Conservation (phyloP, 441 rosid genomes). For the Gossypium schwendimanii region DNA sequence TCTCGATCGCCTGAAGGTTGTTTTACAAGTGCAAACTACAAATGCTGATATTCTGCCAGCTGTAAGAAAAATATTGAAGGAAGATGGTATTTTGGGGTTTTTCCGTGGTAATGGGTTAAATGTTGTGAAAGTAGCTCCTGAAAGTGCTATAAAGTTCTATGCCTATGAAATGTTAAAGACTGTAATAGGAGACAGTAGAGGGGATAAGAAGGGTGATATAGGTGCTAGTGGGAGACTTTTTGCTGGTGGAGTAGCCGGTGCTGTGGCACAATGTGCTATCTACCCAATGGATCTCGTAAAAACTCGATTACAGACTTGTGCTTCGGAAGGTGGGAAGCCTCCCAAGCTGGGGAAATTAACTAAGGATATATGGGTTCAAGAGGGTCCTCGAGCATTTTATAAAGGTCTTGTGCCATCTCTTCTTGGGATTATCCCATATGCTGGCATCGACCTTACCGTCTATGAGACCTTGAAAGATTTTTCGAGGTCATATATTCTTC, state of each 20-base stretch:
- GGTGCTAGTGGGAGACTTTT: constrained; percentile 73
- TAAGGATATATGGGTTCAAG: constrained; percentile 73
- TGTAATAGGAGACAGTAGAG: constrained; percentile 41
- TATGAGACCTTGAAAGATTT: constrained; percentile 85
- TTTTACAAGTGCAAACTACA: constrained; percentile 81
- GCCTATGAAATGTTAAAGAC: constrained; percentile 72
- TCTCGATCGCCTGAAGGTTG: constrained; percentile 81
- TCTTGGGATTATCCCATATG: constrained; percentile 89
- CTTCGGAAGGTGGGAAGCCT: constrained; percentile 56
- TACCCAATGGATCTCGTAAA: constrained; percentile 95
- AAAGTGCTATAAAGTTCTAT: constrained; percentile 89
- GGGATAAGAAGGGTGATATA: constrained; percentile 49
- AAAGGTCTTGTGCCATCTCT: constrained; percentile 93
- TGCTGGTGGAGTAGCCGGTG: constrained; percentile 97
- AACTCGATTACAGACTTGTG: constrained; percentile 79
- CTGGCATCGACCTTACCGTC: constrained; percentile 91
- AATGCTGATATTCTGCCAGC: constrained; percentile 49
- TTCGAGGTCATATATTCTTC: constrained; percentile 71
- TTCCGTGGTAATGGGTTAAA: constrained; percentile 93
- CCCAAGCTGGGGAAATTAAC: constrained; percentile 59
- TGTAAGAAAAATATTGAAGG: constrained; percentile 61
- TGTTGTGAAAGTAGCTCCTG: constrained; percentile 92
- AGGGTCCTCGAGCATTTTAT: constrained; percentile 90
- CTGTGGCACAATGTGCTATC: constrained; percentile 78
- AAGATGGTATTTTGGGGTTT: constrained; percentile 66